Evolutionary conservation across 257 asterid genomes (phyloP).

Genomic region (Rehmannia glutinosa): DNA sequence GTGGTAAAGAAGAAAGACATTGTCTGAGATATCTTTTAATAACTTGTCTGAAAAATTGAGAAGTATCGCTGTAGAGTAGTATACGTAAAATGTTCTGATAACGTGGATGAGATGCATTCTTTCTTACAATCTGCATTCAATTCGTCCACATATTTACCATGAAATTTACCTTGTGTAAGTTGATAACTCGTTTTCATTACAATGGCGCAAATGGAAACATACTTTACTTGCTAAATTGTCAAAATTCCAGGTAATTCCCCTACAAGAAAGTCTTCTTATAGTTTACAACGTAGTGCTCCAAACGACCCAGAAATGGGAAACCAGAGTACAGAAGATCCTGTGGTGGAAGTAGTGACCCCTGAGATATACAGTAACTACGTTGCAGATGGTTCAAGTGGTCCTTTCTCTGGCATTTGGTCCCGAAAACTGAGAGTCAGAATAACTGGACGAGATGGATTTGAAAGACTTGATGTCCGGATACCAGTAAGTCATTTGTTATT

Average conservation of each 20-base stretch:
- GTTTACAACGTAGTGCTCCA: slow-evolving; percentile 19
- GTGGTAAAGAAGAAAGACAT: slow-evolving; percentile 6
- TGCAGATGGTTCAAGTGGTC: slow-evolving; percentile 38
- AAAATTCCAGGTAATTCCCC: slow-evolving; percentile 38
- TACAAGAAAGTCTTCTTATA: slow-evolving; percentile 29
- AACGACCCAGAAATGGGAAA: slow-evolving; percentile 32
- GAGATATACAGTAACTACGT: slow-evolving; percentile 46
- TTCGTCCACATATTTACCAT: not conserved
- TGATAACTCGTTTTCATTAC: slow-evolving; percentile 4
- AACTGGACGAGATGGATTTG: slow-evolving; percentile 86
- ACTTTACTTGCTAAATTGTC: slow-evolving; percentile 20
- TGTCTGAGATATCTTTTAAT: not conserved
- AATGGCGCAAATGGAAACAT: slow-evolving; percentile 3
- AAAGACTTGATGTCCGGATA: slow-evolving; percentile 76
- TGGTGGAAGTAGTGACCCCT: slow-evolving; percentile 72
- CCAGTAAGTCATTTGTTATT: slow-evolving; percentile 60
- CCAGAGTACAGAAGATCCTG: slow-evolving; percentile 39
- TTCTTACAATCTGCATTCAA: not conserved
- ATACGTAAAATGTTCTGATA: not conserved
- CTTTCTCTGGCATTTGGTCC: slow-evolving; percentile 68
- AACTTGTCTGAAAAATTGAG: not conserved
- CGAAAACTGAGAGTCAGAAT: slow-evolving; percentile 77
- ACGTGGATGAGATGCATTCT: not conserved
- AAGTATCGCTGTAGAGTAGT: not conserved
- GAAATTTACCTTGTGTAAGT: not conserved